phyloP scores from a whole-genome alignment of 2,329 filamentous ascomycete genomes.

The Fusarium sp. region DNA sequence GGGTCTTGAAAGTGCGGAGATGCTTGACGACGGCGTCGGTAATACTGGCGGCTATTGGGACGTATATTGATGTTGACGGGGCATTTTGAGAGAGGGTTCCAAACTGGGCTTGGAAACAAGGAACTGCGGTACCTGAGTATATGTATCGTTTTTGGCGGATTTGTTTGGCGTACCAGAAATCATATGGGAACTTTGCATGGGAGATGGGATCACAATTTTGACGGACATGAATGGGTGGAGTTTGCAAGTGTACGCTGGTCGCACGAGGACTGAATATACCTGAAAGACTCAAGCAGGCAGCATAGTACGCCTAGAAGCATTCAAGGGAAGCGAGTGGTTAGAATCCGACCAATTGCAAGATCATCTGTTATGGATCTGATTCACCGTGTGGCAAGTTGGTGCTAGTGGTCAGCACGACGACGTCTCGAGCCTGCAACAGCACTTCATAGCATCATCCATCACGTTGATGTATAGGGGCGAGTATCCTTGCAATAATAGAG shows the following conservation, averaged over 20 bases:
- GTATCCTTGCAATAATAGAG: not conserved
- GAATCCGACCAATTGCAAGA: not conserved
- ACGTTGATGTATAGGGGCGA: not conserved
- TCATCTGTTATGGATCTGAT: not conserved
- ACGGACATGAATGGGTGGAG: constrained; percentile 15
- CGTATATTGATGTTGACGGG: not conserved
- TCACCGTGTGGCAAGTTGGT: not conserved
- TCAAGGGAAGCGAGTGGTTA: constrained; percentile 7
- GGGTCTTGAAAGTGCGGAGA: constrained; percentile 18
- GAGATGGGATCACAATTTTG: constrained; percentile 4
- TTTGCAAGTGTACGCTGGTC: constrained; percentile 33
- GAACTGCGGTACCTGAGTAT: not conserved
- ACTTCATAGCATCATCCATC: not conserved
- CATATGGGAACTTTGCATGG: constrained; percentile 6
- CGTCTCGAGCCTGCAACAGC: not conserved
- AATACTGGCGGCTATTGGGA: constrained; percentile 1
- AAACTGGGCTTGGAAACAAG: not conserved
- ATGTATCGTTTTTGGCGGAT: constrained; percentile 11
- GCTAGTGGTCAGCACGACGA: not conserved
- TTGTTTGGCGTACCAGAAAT: constrained; percentile 26
- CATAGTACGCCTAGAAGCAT: constrained; percentile 33
- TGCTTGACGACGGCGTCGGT: constrained; percentile 3
- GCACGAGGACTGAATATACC: constrained; percentile 40
- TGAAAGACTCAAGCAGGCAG: constrained; percentile 15
- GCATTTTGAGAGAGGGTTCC: constrained; percentile 10